These are phyloP conservation scores for Penicillium tannophilum DNA, from an alignment of 495 filamentous ascomycete genomes.

Conservation along the genomic window DNA sequence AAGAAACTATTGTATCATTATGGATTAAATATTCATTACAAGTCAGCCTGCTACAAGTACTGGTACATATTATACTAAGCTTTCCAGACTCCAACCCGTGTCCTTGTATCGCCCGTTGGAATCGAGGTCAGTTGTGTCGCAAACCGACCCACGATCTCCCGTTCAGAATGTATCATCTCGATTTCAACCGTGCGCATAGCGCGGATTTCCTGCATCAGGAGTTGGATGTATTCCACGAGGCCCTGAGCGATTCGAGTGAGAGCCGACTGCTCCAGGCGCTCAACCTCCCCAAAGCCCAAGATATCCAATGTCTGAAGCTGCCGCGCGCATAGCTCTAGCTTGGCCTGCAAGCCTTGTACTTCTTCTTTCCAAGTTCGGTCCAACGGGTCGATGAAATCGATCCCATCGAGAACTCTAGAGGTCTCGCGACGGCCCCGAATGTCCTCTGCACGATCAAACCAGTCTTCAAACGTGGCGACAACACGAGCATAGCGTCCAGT, in stretches of 20 bases:
- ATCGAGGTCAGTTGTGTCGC: conserved; percentile 28
- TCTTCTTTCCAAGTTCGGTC: conserved; percentile 47
- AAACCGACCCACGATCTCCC: conserved; percentile 36
- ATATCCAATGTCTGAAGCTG: conserved; percentile 43
- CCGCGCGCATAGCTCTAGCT: conserved; percentile 43
- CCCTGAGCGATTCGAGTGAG: conserved; percentile 33
- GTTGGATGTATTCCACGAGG: conserved; percentile 35
- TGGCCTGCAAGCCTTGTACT: conserved; percentile 35
- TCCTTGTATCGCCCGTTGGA: neutral
- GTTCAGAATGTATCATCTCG: conserved; percentile 43
- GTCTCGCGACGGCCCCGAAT: conserved; percentile 33
- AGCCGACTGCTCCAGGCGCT: conserved; percentile 35
- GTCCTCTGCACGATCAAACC: conserved; percentile 41
- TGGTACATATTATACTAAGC: neutral
- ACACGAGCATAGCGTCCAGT: conserved; percentile 38
- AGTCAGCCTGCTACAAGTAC: neutral
- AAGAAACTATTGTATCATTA: neutral
- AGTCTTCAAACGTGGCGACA: conserved; percentile 45
- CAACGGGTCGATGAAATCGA: conserved; percentile 44
- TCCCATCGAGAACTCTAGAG: conserved; percentile 12
- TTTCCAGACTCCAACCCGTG: neutral
- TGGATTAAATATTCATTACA: neutral
- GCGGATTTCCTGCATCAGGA: conserved; percentile 48
- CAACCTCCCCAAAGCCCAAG: conserved; percentile 36
- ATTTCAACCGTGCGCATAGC: conserved; percentile 44